A percentile compares a stretch with the other conserved stretches of the same genome.
These are phyloP conservation scores for Yarrowia keelungensis DNA, from an alignment of 805 yeast species.

Conservation along the genomic window DNA sequence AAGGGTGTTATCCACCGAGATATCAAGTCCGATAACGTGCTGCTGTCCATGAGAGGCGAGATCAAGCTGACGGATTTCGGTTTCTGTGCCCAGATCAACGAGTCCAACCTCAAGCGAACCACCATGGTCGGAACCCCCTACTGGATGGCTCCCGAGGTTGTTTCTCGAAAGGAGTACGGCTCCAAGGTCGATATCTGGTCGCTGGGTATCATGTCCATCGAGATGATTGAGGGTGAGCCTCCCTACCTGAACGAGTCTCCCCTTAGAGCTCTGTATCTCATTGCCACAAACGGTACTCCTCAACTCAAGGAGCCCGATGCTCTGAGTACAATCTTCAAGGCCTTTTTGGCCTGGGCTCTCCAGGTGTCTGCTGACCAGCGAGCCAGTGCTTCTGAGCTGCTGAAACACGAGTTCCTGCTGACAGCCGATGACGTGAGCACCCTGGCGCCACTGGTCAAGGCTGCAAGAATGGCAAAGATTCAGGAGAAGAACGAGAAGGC, in stretches of 20 bases:
- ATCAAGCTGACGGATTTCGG: constrained; percentile 96
- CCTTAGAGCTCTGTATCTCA: constrained; percentile 86
- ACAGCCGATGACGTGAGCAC: constrained; percentile 47
- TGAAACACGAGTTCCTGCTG: constrained; percentile 63
- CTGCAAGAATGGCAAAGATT: constrained; percentile 45
- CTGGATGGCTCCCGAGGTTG: constrained; percentile 99
- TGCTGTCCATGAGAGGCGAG: constrained; percentile 82
- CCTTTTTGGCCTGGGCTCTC: constrained; percentile 77
- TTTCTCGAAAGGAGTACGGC: constrained; percentile 91
- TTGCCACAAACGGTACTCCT: constrained; percentile 97
- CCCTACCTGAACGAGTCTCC: constrained; percentile 98
- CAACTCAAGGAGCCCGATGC: constrained; percentile 86
- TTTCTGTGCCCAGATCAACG: constrained; percentile 93
- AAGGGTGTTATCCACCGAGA: constrained; percentile 96
- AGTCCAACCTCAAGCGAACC: constrained; percentile 72
- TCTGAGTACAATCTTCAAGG: constrained; percentile 67
- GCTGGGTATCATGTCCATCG: constrained; percentile 95
- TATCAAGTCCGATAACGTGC: constrained; percentile 91
- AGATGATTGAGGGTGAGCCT: constrained; percentile 99
- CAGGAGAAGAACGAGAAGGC: constrained; percentile 32
- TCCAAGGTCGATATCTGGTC: constrained; percentile 99
- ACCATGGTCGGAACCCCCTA: constrained; percentile 99
- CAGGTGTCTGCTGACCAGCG: constrained; percentile 84
- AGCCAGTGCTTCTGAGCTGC: constrained; percentile 75
- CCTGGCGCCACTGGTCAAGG: constrained; percentile 51